These are phyloP conservation scores for Mortierella sp. DNA, from an alignment of 371 early-diverging fungal species.

Conservation along the genomic window DNA sequence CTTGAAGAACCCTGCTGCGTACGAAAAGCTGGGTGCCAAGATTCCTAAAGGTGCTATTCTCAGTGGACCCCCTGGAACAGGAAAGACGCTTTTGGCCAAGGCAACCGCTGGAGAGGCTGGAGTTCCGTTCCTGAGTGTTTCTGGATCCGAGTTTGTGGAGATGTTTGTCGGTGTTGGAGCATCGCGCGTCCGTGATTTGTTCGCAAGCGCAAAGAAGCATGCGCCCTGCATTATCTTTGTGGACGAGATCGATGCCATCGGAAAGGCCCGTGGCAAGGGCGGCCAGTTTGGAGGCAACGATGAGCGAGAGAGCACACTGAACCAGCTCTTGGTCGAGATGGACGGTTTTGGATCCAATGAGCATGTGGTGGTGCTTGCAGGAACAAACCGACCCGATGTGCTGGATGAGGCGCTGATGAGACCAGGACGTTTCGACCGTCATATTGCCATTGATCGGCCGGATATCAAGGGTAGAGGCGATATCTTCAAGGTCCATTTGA, in stretches of 20 bases:
- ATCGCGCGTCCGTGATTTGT: conserved; percentile 97
- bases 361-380: conserved; percentile 95
- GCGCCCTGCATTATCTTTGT: conserved; percentile 99
- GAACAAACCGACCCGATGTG: conserved; percentile 95
- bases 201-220: conserved; percentile 96
- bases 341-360: conserved; percentile 96
- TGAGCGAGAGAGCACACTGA: conserved; percentile 97
- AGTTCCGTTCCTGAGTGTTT: conserved; percentile 97
- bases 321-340: conserved; percentile 99
- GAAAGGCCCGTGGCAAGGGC: conserved; percentile 95
- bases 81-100: conserved; percentile 98
- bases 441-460: conserved; percentile 96
- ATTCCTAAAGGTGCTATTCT: conserved; percentile 99
- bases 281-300: conserved; percentile 97
- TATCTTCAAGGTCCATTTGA: conserved; percentile 96
- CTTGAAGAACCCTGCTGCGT: conserved; percentile 97
- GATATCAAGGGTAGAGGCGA: conserved; percentile 95
- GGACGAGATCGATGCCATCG: conserved; percentile 99
- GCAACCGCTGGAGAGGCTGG: conserved; percentile 99
- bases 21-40: conserved; percentile 98
- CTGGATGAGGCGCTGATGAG: conserved; percentile 93
- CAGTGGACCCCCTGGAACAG: conserved; percentile 99
- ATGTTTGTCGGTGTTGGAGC: conserved; percentile 99
- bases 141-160: conserved; percentile 99
- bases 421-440: conserved; percentile 99